Base-by-base conservation (phyloP, 768 basidiomycete species). In the Hydnum rufescens region DNA sequence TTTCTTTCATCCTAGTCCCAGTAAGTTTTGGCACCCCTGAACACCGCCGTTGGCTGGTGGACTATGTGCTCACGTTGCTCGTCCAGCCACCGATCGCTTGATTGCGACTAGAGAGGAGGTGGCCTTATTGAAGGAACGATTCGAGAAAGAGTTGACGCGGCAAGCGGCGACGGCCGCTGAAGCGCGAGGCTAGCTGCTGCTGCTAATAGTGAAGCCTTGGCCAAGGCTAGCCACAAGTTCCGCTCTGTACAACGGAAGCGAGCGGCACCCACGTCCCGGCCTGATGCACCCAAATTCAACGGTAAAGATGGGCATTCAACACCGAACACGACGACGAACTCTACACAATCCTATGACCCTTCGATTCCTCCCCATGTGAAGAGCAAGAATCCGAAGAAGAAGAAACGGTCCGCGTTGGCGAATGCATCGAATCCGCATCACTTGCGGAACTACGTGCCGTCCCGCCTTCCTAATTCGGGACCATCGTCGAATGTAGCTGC, bases 381-480 rank as follows among this genome's bases (percentile, higher is more conserved):
- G 54, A 39, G 32, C 4, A 63, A 64, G 53, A 68, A 68, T 59
- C 59, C 64, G 47, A 90, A 88, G 74, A 92, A 92, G 75, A 96
- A 95, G 77, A 96, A 95, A 68, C 75, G 88, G 48, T 81, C 82
- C 48, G 82, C 82, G 3, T 70, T 88, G 30, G 88, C 89, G 43
- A 93, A 95, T 63, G 88, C 87, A 43, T 83, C 85, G 51, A 95
- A 97, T 62, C 90, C 88, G 2, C 93, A 97, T 66, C 92, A 95
- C 67, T 72, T 92, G 54, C 74, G 82, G 61, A 96, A 96, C 68
- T 97, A 90, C 67, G 77, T 90, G 42, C 86, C 88, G 16, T 89
- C 87, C 42, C 73, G 86, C 16, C 67, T 87, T 51, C 80, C 86
- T 3, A 64, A 71, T 59, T 67, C 73, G 6, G 55, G 57, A 4